Base-by-base conservation (phyloP, 1,139 yeast genomes). In the Hyphopichia wangnamkhiaoensis region DNA sequence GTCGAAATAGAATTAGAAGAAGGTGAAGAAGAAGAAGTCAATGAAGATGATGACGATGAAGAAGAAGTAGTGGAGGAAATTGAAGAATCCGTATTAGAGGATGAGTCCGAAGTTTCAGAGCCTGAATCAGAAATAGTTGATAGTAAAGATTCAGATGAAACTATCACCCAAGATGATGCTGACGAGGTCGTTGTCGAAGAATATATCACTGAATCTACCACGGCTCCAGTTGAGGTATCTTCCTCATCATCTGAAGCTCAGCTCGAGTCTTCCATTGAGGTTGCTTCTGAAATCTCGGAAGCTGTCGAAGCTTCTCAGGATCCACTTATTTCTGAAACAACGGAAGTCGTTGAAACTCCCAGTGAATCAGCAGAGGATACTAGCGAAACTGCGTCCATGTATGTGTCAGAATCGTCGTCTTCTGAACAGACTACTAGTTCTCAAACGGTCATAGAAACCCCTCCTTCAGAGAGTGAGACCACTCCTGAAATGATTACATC, bases 1-100 rank as follows among this genome's bases (percentile, higher is more conserved):
- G 37, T 28, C 26, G 43, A 29, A 28, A 37, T 32, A 6, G 20
- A 26, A 4, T 34, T 20, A 10, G 44, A 32, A n/a, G 46, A 44
- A 15, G 46, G 40, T 18, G 36, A 21, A 13, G 31, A 34, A 9
- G 39, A 39, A 17, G 41, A 39, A 15, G 17, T 32, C 4, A 38
- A 36, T 29, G 39, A 28, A 25, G 25, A 17, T 16, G 31, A 36
- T 10, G 37, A 31, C 21, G 21, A 28, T 30, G 35, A 26, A 16
- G 48, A 33, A 21, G 31, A 24, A 13, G 32, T 24, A 13, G 35
- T 20, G 16, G 33, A 38, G 13, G 39, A 35, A 16, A 41, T 27
- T 5, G 35, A 31, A 18, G 37, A 34, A 20, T 34, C 23, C 25
- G 24, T n/a, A n/a, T n/a, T n/a, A 19, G 40, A 34, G 6, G 40